phyloP scores from a whole-genome alignment of 352 stramenopile species.

The Pythium brachiatum region DNA sequence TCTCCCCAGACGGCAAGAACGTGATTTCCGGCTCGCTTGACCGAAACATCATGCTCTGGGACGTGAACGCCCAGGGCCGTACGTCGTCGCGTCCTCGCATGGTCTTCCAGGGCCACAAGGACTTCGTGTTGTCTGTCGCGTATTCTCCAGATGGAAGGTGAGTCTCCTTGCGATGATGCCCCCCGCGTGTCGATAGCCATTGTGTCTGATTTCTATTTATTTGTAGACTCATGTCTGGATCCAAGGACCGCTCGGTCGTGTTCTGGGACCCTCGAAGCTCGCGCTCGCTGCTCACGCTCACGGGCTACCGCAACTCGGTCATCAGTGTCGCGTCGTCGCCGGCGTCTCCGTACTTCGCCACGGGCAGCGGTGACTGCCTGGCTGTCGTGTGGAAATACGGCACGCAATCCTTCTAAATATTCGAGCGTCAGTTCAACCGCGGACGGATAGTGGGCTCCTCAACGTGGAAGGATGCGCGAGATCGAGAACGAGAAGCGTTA shows the following conservation, averaged over 20 bases:
- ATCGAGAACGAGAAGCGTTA: neutral
- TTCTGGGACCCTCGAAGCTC: slow-evolving; percentile 86
- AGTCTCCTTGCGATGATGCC: slow-evolving; percentile 16
- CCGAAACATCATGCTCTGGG: slow-evolving; percentile 87
- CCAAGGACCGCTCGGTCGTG: slow-evolving; percentile 83
- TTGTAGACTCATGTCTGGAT: slow-evolving; percentile 86
- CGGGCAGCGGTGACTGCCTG: slow-evolving; percentile 81
- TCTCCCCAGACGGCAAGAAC: slow-evolving; percentile 85
- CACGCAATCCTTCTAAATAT: slow-evolving; percentile 86
- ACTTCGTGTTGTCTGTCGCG: slow-evolving; percentile 83
- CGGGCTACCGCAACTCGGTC: slow-evolving; percentile 84
- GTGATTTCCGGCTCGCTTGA: slow-evolving; percentile 84
- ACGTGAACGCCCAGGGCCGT: slow-evolving; percentile 73
- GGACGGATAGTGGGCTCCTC: slow-evolving; percentile 1
- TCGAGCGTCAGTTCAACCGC: slow-evolving; percentile 23
- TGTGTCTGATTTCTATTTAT: slow-evolving; percentile 15
- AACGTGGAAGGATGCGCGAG: neutral
- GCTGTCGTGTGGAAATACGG: slow-evolving; percentile 88
- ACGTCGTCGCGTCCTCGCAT: slow-evolving; percentile 81
- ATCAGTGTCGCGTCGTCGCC: slow-evolving; percentile 87
- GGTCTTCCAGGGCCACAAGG: slow-evolving; percentile 86
- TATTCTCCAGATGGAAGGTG: slow-evolving; percentile 88
- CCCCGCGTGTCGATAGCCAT: neutral
- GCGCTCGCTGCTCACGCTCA: slow-evolving; percentile 78
- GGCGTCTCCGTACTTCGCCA: slow-evolving; percentile 82